Evolutionary conservation across 805 yeast species (phyloP), one percentile per base, ranked within the genome.

Genomic region (Huiozyma sinensis): DNA sequence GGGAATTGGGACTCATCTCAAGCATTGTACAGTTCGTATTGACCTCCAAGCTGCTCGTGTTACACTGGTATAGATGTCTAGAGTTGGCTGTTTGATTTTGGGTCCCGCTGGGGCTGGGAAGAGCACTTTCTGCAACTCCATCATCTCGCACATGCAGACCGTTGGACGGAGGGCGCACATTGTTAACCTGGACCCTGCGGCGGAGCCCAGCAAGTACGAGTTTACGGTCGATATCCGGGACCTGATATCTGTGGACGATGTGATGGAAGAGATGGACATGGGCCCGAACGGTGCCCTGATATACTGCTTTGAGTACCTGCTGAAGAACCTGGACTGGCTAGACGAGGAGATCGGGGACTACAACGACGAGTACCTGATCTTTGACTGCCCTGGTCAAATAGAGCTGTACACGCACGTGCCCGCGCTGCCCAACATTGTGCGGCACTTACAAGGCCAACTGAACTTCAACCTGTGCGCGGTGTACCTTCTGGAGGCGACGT

Each of bases 41-140:
- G 24, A 17, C 24, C 24, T 17, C 24, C 24, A 17, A 35, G 39
- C 32, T 6, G 24, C 24, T 17, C 24, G 2, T 4, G 24, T 3
- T 17, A 17, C 24, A 17, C 24, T 17, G 24, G 24, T 17, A 17
- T 17, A 17, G 24, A 90, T 92, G 98, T 87, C 97, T 3, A 73
- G 95, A 66, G 95, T 88, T 2, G 98, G 97, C 46, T 90, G 87
- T 9, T 68, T 92, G 49, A 95, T 89, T 1, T 65, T 92, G 51
- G 98, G 98, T 1, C 98, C 98, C 13, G 98, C 98, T 1, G 98
- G 98, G 34, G 97, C 84, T 7, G 98, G 98, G 8, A 90, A 83
- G 63, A 79, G 92, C 39, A 87, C 98, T 0, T 92, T 90, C 58
- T 90, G 97, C 67, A 84, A 86, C 56, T 71, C 95, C 4, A 73